phyloP scores from a whole-genome alignment of 78 protist species.

The Dictyostelium firmibasis region DNA sequence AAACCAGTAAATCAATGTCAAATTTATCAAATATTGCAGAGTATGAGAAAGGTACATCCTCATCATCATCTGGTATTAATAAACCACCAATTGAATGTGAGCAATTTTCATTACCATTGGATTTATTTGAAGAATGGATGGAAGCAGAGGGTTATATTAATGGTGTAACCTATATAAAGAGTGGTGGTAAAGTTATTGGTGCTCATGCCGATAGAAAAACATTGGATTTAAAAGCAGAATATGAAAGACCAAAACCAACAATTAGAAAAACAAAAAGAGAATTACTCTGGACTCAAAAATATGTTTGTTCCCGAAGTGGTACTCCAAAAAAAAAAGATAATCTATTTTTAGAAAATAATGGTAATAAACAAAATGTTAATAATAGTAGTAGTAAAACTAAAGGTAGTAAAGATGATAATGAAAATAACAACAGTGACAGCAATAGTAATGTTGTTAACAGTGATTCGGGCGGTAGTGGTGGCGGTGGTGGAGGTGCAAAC shows the following conservation, averaged over 20 bases:
- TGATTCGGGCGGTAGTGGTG: neutral
- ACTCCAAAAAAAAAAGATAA: neutral
- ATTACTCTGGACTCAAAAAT: conserved; percentile 70
- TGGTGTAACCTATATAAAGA: conserved; percentile 47
- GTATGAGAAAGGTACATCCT: neutral
- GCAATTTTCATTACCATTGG: conserved; percentile 46
- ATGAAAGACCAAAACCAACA: conserved; percentile 24
- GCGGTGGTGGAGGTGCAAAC: neutral
- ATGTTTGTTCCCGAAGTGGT: conserved; percentile 62
- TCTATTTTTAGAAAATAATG: neutral
- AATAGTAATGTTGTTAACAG: neutral
- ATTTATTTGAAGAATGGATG: conserved; percentile 67
- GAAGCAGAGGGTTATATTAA: conserved; percentile 59
- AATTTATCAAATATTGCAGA: neutral
- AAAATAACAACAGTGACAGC: neutral
- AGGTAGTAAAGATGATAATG: neutral
- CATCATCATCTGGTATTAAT: neutral
- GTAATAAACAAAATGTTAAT: neutral
- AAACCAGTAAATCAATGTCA: neutral
- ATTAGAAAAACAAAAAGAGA: conserved; percentile 54
- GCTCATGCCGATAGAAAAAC: conserved; percentile 79
- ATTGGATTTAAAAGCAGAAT: conserved; percentile 38
- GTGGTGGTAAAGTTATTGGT: conserved; percentile 75
- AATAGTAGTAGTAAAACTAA: neutral
- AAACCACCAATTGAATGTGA: conserved; percentile 44